These are phyloP conservation scores for Leucaena leucocephala DNA, from an alignment of 306 rosid species.

Conservation along the genomic window DNA sequence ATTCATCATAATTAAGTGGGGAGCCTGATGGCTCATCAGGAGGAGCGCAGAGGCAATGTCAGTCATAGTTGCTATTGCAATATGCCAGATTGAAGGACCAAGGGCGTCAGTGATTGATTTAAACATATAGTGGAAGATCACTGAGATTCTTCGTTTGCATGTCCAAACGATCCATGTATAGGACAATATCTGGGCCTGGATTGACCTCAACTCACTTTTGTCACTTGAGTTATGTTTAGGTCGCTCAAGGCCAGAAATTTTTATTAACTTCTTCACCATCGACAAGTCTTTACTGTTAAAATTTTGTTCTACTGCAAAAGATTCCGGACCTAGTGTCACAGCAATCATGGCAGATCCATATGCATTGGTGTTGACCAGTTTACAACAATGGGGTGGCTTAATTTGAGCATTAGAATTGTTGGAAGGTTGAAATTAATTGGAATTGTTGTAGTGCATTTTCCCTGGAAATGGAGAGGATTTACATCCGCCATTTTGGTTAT, in stretches of 20 bases:
- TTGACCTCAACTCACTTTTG: slow-evolving; percentile 14
- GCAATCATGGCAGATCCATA: slow-evolving; percentile 74
- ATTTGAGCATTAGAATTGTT: not conserved
- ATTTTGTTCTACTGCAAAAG: slow-evolving; percentile 72
- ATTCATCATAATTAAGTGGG: slow-evolving; percentile 82
- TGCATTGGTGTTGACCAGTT: not conserved
- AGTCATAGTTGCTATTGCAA: slow-evolving; percentile 72
- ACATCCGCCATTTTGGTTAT: not conserved
- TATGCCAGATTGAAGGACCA: slow-evolving; percentile 80
- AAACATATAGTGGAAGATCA: slow-evolving; percentile 69
- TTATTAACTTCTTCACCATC: slow-evolving; percentile 63
- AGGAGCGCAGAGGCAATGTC: slow-evolving; percentile 80
- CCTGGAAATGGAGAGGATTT: not conserved
- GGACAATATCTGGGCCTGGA: slow-evolving; percentile 75
- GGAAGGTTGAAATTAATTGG: not conserved
- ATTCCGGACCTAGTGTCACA: slow-evolving; percentile 81
- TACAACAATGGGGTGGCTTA: not conserved
- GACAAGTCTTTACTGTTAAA: slow-evolving; percentile 55
- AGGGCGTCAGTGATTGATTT: slow-evolving; percentile 63
- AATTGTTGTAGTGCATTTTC: not conserved
- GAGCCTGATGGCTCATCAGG: slow-evolving; percentile 3
- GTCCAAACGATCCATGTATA: slow-evolving; percentile 79
- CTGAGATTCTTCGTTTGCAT: slow-evolving; percentile 82
- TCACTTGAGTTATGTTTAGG: not conserved
- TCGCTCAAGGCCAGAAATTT: slow-evolving; percentile 18